phyloP scores from a whole-genome alignment of 768 basidiomycete genomes.

The Suillus luteus region DNA sequence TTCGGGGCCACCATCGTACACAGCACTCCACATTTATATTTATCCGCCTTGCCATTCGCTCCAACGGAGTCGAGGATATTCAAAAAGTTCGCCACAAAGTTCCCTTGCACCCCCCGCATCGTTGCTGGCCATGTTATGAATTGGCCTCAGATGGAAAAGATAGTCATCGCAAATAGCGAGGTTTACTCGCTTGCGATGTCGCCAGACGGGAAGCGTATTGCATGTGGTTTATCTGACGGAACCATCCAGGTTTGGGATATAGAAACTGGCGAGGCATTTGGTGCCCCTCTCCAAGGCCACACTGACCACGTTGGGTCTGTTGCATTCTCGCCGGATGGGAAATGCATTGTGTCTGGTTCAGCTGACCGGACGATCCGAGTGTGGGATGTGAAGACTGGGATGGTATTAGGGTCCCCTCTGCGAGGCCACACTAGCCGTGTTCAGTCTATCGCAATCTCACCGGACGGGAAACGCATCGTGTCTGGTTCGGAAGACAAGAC shows the following conservation, averaged over 20 bases:
- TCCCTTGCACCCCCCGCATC: not conserved
- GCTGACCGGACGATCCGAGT: not conserved
- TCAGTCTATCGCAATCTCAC: conserved; percentile 2
- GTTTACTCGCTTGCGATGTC: not conserved
- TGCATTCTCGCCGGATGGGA: conserved; percentile 30
- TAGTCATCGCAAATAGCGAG: fast-evolving
- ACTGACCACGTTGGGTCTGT: conserved; percentile 11
- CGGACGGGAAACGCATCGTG: no score
- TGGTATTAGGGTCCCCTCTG: conserved; percentile 20
- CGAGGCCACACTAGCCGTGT: conserved; percentile 1
- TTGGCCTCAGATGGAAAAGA: not conserved
- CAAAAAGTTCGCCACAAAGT: conserved; percentile 19
- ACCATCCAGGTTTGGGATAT: conserved; percentile 9
- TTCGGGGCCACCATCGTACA: conserved; percentile 18
- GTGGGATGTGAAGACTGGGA: conserved; percentile 15
- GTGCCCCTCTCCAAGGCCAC: not conserved
- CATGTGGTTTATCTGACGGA: conserved; percentile 13
- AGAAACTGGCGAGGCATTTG: conserved; percentile 1
- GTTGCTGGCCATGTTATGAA: not conserved
- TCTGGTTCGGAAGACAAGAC: no score
- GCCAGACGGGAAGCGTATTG: conserved; percentile 4
- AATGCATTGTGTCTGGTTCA: conserved; percentile 25
- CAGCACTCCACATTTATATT: no score
- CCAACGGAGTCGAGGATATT: conserved; percentile 24
- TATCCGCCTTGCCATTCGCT: conserved; percentile 12